Evolutionary conservation across 345 rosid species (phyloP).

Genomic region (Hibiscus mutabilis): DNA sequence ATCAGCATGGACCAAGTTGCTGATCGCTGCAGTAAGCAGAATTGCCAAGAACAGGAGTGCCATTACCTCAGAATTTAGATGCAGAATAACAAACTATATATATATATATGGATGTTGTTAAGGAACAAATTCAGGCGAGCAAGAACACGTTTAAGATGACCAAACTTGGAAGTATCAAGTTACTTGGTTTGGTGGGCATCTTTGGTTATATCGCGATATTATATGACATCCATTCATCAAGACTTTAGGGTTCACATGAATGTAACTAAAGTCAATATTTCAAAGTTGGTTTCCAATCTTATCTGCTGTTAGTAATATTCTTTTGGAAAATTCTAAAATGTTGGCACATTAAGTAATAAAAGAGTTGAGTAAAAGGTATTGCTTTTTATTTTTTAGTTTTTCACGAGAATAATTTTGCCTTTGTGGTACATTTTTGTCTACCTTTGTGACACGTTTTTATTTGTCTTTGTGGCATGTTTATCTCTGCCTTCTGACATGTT

Average conservation of each 20-base stretch:
- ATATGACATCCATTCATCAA: background rate
- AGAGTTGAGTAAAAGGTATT: no score
- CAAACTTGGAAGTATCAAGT: background rate
- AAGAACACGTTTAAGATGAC: background rate
- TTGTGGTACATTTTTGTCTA: no score
- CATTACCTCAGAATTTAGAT: background rate
- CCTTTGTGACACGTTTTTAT: no score
- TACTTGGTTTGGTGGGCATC: background rate
- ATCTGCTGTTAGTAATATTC: background rate
- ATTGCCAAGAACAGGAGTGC: background rate
- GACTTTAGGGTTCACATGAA: background rate
- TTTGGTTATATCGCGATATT: background rate
- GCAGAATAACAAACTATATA: background rate
- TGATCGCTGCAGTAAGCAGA: slow-evolving; percentile 11
- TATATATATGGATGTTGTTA: background rate
- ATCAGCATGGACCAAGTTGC: slow-evolving; percentile 17
- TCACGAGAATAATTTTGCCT: no score
- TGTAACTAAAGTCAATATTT: background rate
- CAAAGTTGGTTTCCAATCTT: background rate
- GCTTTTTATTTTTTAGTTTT: no score
- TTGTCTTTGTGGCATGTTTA: no score
- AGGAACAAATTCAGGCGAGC: background rate
- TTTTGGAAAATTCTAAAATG: no score
- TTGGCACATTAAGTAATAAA: no score
- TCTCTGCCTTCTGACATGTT: no score